Percentiles rank a stretch among this genome's conserved stretches.
Evolutionary conservation across 257 asterid species (phyloP).

Genomic region (Solanum phureja): DNA sequence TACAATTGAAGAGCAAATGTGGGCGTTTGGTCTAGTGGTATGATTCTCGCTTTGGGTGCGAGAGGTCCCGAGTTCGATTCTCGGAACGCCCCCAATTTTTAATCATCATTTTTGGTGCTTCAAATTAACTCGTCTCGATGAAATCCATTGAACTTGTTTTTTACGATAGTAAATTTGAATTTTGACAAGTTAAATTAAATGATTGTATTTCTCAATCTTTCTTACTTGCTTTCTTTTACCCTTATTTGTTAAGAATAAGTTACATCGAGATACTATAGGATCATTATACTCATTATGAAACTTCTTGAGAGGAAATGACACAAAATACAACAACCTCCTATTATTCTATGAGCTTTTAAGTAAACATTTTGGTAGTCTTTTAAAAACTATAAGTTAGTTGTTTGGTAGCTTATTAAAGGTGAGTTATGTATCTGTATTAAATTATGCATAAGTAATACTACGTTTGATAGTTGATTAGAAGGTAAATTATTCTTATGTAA

Average conservation of each 20-base stretch:
- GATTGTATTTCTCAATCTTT: too few species aligned
- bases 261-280: background rate
- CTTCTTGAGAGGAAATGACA: background rate
- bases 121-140: too few species aligned
- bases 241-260: background rate
- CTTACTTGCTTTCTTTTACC: background rate
- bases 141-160: background rate
- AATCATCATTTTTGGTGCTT: background rate
- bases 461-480: background rate
- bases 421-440: background rate
- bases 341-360: background rate
- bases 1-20: background rate
- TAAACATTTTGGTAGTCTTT: background rate
- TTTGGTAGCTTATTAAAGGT: background rate
- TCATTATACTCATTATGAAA: background rate
- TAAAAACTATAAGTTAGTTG: background rate
- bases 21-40: slow-evolving; percentile 92
- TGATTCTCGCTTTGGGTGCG: slow-evolving; percentile 85
- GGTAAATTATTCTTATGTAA: too few species aligned
- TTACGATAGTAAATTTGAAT: too few species aligned
- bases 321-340: background rate
- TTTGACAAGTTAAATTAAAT: too few species aligned
- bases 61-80: slow-evolving; percentile 76
- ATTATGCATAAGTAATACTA: too few species aligned
- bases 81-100: slow-evolving; percentile 54